Conservation (phyloP, 805 yeast genomes). For the Metschnikowia lunata region DNA sequence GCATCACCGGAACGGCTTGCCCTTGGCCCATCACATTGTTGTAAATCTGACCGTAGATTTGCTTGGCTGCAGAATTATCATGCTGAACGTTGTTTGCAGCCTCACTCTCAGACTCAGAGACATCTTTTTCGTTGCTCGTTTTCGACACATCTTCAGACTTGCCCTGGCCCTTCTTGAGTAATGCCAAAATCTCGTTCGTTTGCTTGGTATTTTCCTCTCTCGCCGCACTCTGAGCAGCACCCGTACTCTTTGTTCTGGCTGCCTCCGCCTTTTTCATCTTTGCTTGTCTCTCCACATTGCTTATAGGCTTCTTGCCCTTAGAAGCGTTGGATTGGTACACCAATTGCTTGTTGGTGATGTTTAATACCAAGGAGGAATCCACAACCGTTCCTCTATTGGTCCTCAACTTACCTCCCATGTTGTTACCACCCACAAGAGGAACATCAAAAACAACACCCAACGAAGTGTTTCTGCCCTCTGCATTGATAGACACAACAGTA, state of each 20-base stretch:
- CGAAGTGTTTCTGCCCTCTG: conserved; percentile 57
- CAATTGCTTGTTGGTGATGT: conserved; percentile 69
- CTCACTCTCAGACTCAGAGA: not conserved
- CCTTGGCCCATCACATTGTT: conserved; percentile 42
- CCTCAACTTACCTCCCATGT: conserved; percentile 68
- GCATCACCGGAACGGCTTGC: conserved; percentile 2
- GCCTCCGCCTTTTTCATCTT: conserved; percentile 10
- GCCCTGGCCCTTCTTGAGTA: conserved; percentile 21
- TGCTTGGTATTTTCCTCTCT: conserved; percentile 22
- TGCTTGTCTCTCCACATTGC: conserved; percentile 17
- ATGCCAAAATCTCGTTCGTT: conserved; percentile 28
- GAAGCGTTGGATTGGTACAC: conserved; percentile 72
- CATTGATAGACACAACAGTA: conserved; percentile 67
- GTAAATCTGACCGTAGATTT: conserved; percentile 41
- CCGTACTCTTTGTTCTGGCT: conserved; percentile 1
- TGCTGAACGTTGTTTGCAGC: conserved; percentile 14
- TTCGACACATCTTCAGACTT: not conserved
- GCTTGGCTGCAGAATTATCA: conserved; percentile 33
- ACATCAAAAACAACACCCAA: conserved; percentile 81
- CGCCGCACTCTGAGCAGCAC: conserved; percentile 8
- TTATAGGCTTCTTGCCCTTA: conserved; percentile 29
- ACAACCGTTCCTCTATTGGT: conserved; percentile 81
- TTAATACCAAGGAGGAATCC: conserved; percentile 77
- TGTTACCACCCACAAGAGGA: conserved; percentile 78
- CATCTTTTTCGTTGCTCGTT: not conserved